These are phyloP conservation scores for Sphaerulina vaccinii DNA, from an alignment of 2,329 filamentous ascomycete species.

Conservation along the genomic window DNA sequence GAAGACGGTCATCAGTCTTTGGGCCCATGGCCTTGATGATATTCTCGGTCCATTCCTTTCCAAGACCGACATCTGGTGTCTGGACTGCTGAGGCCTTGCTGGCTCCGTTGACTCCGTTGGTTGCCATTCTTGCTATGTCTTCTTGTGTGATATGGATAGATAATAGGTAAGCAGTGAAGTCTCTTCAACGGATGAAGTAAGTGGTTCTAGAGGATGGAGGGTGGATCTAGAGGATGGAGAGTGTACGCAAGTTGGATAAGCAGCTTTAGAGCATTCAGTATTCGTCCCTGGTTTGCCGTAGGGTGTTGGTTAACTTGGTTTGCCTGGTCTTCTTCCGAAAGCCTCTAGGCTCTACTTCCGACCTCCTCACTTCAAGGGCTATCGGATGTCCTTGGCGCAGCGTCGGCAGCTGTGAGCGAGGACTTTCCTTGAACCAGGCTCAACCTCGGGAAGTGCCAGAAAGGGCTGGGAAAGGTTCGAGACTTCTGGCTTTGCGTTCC, in stretches of 20 bases:
- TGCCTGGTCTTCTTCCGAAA: too few relatives aligned
- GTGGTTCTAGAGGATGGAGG: background rate
- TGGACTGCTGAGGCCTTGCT: conserved; percentile 65
- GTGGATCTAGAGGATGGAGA: background rate
- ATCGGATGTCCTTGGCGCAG: background rate
- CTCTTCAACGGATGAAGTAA: too few relatives aligned
- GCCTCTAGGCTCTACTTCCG: conserved; percentile 6
- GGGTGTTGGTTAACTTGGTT: too few relatives aligned
- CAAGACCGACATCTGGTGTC: conserved; percentile 13
- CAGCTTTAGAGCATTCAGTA: conserved; percentile 1
- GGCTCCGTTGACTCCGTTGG: conserved; percentile 43
- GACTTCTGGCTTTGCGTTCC: too few relatives aligned
- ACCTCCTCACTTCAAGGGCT: conserved; percentile 14
- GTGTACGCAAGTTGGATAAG: conserved; percentile 1
- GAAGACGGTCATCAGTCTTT: conserved; percentile 35
- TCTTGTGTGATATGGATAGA: background rate
- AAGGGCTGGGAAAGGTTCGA: too few relatives aligned
- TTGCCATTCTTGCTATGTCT: background rate
- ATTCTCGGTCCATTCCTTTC: conserved; percentile 31
- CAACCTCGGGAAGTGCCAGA: too few relatives aligned
- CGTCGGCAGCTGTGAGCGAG: too few relatives aligned
- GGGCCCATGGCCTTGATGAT: conserved; percentile 41
- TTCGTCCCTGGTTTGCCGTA: conserved; percentile 6
- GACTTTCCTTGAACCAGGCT: too few relatives aligned
- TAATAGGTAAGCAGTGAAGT: background rate